A percentile compares a stretch with the other conserved stretches of the same genome.
These are phyloP conservation scores for Corylus heterophylla DNA, from an alignment of 306 rosid species.

Conservation along the genomic window DNA sequence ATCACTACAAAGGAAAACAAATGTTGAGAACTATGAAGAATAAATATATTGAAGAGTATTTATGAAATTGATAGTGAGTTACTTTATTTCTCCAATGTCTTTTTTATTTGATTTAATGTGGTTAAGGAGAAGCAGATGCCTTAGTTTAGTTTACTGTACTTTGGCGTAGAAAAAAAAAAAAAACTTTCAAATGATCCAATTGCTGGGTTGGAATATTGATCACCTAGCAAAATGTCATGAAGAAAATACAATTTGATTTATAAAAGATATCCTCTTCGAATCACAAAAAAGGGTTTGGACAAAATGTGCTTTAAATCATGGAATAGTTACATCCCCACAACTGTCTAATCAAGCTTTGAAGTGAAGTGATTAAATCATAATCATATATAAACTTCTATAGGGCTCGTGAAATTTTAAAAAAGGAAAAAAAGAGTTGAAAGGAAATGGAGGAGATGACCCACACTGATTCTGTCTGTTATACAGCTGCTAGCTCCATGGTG, in stretches of 20 bases:
- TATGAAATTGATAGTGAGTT: neutral
- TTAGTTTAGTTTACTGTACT: neutral
- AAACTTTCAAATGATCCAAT: constrained; percentile 16
- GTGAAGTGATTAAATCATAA: constrained; percentile 4
- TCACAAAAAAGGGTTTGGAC: constrained; percentile 27
- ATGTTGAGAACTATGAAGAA: neutral
- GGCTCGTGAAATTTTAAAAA: constrained; percentile 8
- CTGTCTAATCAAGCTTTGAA: constrained; percentile 54
- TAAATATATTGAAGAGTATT: neutral
- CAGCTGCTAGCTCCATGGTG: constrained; percentile 31
- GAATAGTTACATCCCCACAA: constrained; percentile 45
- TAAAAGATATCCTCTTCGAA: constrained; percentile 32
- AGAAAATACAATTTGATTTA: constrained; percentile 16
- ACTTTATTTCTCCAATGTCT: neutral
- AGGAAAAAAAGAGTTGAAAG: neutral
- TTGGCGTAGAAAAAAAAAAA: neutral
- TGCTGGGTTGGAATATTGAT: constrained; percentile 22
- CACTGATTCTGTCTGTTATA: constrained; percentile 42
- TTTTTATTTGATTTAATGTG: constrained; percentile 12
- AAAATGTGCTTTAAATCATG: constrained; percentile 45
- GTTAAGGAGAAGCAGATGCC: constrained; percentile 22
- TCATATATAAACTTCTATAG: neutral
- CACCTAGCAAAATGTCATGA: constrained; percentile 20
- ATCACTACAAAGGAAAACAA: constrained; percentile 8
- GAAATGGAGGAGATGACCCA: constrained; percentile 51